Conservation (phyloP, 306 rosid species). For the Acacia acuminata region DNA sequence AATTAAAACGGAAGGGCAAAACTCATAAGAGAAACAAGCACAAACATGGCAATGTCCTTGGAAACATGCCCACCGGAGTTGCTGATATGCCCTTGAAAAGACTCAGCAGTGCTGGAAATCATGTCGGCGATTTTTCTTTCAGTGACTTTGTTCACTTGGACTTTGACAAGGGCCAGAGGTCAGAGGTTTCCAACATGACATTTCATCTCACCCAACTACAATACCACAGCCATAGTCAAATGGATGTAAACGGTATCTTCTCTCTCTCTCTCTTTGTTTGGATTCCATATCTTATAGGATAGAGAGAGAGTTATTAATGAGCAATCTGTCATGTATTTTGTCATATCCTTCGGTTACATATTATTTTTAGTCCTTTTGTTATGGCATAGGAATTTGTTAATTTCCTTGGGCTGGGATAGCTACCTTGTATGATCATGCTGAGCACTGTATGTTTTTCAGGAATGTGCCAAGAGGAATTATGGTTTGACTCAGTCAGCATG, state of each 20-base stretch:
- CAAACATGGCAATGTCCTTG: conserved; percentile 44
- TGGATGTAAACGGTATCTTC: conserved; percentile 59
- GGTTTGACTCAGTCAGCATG: conserved; percentile 86
- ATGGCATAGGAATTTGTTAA: conserved; percentile 2
- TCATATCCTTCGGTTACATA: conserved; percentile 17
- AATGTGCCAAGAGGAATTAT: conserved; percentile 71
- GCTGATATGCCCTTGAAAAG: conserved; percentile 51
- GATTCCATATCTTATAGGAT: not conserved
- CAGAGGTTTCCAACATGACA: conserved; percentile 71
- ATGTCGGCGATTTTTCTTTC: conserved; percentile 48
- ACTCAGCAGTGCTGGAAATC: conserved; percentile 48
- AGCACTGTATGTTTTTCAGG: conserved; percentile 43
- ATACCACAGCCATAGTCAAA: conserved; percentile 67
- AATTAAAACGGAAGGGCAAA: conserved; percentile 34
- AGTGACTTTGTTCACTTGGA: conserved; percentile 67
- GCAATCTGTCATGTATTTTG: conserved; percentile 1
- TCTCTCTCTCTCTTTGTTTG: not conserved
- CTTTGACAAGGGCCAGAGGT: conserved; percentile 63
- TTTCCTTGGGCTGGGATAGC: conserved; percentile 15
- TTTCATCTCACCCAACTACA: conserved; percentile 74
- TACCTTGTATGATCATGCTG: conserved; percentile 25
- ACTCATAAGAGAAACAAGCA: conserved; percentile 29
- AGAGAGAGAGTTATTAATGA: not conserved
- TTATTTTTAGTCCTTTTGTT: conserved; percentile 24
- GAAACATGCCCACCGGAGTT: conserved; percentile 40